phyloP scores from a whole-genome alignment of 176 grass and related monocot genomes.

The Juncus effusus region DNA sequence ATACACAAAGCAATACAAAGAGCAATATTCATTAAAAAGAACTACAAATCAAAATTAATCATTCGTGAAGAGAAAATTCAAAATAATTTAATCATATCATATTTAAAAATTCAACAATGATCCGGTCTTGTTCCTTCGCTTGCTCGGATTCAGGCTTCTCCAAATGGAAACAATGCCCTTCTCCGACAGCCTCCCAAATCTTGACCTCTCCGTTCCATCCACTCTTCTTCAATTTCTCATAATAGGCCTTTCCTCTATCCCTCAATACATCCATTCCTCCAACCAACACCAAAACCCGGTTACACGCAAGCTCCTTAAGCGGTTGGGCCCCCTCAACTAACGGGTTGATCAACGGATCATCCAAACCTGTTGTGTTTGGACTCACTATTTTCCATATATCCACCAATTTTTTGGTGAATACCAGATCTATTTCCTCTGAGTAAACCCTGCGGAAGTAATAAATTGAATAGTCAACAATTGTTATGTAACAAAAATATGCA shows the following conservation, averaged over 20 bases:
- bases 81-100: not conserved
- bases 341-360: constrained; percentile 53
- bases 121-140: constrained; percentile 13
- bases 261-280: constrained; percentile 35
- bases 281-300: constrained; percentile 37
- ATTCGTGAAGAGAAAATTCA: not conserved
- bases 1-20: too few species aligned
- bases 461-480: too few species aligned
- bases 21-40: too few species aligned
- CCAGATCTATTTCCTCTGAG: not conserved
- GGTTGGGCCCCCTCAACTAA: constrained; percentile 9
- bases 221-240: constrained; percentile 36
- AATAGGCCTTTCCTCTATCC: constrained; percentile 32
- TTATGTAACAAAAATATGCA: too few species aligned
- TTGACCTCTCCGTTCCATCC: constrained; percentile 40
- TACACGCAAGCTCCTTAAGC: constrained; percentile 38
- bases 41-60: not conserved
- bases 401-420: not conserved
- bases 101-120: constrained; percentile 18
- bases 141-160: constrained; percentile 33
- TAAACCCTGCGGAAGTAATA: not conserved
- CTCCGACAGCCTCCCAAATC: constrained; percentile 35
- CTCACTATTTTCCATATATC: constrained; percentile 37
- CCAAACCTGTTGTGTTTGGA: constrained; percentile 29
- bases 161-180: constrained; percentile 47